phyloP scores from a whole-genome alignment of 1,284 basidiomycete species.

The Puccinia novopanici region DNA sequence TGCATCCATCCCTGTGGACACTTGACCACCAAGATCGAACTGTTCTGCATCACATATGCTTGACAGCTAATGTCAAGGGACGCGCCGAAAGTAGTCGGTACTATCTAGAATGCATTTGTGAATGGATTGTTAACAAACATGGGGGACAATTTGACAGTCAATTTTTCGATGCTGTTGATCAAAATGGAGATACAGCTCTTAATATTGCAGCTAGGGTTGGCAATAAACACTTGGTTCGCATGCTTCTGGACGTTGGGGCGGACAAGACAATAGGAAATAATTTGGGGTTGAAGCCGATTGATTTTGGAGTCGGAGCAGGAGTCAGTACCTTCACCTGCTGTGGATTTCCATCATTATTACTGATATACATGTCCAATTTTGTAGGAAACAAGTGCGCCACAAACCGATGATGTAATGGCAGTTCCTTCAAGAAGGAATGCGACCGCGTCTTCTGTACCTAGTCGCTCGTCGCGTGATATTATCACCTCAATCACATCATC shows the following conservation, averaged over 20 bases:
- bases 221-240: slow-evolving; percentile 80
- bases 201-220: slow-evolving; percentile 94
- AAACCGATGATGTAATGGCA: slow-evolving; percentile 58
- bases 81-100: slow-evolving; percentile 80
- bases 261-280: slow-evolving; percentile 90
- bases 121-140: slow-evolving; percentile 68
- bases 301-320: slow-evolving; percentile 89
- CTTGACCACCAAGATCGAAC: slow-evolving; percentile 85
- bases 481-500: slow-evolving; percentile 72
- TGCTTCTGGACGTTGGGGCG: slow-evolving; percentile 87
- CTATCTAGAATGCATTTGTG: slow-evolving; percentile 87
- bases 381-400: slow-evolving; percentile 54
- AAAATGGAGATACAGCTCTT: slow-evolving; percentile 92
- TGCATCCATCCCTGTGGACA: slow-evolving; percentile 78
- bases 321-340: slow-evolving; percentile 60
- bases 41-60: slow-evolving; percentile 90
- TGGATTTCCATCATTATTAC: slow-evolving; percentile 8
- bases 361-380: slow-evolving; percentile 48
- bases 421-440: slow-evolving; percentile 54
- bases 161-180: slow-evolving; percentile 88
- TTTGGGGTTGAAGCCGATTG: slow-evolving; percentile 81
- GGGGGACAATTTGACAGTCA: slow-evolving; percentile 68
- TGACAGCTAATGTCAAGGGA: slow-evolving; percentile 85
- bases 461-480: slow-evolving; percentile 70
- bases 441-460: slow-evolving; percentile 52